phyloP scores from a whole-genome alignment of 345 rosid genomes.

The Clarkia xantiana region DNA sequence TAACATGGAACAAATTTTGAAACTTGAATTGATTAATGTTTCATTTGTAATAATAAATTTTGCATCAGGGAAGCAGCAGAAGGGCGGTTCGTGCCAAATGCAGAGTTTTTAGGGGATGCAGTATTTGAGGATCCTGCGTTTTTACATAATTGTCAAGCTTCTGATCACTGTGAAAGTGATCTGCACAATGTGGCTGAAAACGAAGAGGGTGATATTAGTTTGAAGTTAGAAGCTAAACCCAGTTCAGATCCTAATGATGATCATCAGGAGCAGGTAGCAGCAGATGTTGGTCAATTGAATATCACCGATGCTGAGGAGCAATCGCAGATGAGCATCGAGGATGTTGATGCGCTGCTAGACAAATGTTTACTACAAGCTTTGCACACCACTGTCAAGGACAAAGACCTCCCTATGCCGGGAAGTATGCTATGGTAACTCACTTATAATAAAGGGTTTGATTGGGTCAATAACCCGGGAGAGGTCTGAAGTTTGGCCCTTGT shows the following conservation, averaged over 20 bases:
- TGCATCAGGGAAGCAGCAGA: slow-evolving; percentile 67
- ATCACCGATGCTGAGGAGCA: slow-evolving; percentile 32
- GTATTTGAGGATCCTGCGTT: slow-evolving; percentile 70
- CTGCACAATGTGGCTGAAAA: slow-evolving; percentile 11
- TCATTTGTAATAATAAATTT: slow-evolving; percentile 1
- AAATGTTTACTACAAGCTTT: slow-evolving; percentile 90
- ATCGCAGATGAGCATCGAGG: slow-evolving; percentile 32
- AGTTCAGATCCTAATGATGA: slow-evolving; percentile 17
- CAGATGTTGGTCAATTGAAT: slow-evolving; percentile 28
- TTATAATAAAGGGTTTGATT: too few relatives aligned
- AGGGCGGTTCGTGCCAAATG: slow-evolving; percentile 66
- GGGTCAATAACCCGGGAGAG: too few relatives aligned
- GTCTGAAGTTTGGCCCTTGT: too few relatives aligned
- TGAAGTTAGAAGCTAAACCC: slow-evolving; percentile 9
- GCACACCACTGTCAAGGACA: slow-evolving; percentile 70
- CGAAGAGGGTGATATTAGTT: slow-evolving; percentile 12
- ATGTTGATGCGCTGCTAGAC: slow-evolving; percentile 71
- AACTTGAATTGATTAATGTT: slow-evolving; percentile 5
- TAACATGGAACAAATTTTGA: slow-evolving; percentile 11
- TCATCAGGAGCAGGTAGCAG: slow-evolving; percentile 22
- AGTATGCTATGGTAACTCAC: slow-evolving; percentile 70
- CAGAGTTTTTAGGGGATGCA: slow-evolving; percentile 64
- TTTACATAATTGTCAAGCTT: slow-evolving; percentile 19
- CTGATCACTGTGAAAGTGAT: slow-evolving; percentile 30
- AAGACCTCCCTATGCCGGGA: slow-evolving; percentile 92